Base-by-base conservation (phyloP, 192 early-diverging fungal species). In the Rhizoclosmatium globosum region DNA sequence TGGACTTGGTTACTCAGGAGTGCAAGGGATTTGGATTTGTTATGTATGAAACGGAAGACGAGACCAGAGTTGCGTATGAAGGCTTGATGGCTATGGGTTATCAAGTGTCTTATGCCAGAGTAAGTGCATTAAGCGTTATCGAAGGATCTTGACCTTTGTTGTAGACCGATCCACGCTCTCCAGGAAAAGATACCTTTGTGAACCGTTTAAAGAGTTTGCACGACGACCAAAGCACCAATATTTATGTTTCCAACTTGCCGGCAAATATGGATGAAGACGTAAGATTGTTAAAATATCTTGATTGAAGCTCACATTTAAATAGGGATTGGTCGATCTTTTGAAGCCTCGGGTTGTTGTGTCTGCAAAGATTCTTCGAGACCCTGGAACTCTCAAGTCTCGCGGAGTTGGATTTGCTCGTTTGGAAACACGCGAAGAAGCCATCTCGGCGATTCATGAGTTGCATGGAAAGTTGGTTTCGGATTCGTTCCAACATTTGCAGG, bases 21-120 rank as follows among this genome's bases (percentile, higher is more conserved):
- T 95, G 95, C 79, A 95, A 94, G 79, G 94, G 94, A 2, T 96
- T 93, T 82, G 95, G 95, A 7, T 96, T 96, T 79, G 92, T 94
- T 39, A 92, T 94, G 89, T 96, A 92, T 82, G 88, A 91, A 46
- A 89, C 87, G 2, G 91, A 86, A 23, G 88, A 87, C 7, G 88
- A 93, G 67, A 93, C 93, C 0, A 70, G 84, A n/a, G 42, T 66
- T 13, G 94, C 94, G 41, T 94, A 95, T 68, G 84, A 88, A 62
- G 93, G 88, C 19, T 85, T 96, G 19, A 89, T 85, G 42, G 80
- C 82, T 3, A 74, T 84, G 77, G 94, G 93, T 3, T 85, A 89
- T 50, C 90, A 92, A 72, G 91, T 89, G 19, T 91, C 91, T 2
- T 85, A 94, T 88, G 95, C 95, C 1, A 87, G 85, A 77, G 89